A percentile compares a stretch with the other conserved stretches of the same genome.
Conservation (phyloP, 179 eudicot genomes). For the Beta corolliflora region DNA sequence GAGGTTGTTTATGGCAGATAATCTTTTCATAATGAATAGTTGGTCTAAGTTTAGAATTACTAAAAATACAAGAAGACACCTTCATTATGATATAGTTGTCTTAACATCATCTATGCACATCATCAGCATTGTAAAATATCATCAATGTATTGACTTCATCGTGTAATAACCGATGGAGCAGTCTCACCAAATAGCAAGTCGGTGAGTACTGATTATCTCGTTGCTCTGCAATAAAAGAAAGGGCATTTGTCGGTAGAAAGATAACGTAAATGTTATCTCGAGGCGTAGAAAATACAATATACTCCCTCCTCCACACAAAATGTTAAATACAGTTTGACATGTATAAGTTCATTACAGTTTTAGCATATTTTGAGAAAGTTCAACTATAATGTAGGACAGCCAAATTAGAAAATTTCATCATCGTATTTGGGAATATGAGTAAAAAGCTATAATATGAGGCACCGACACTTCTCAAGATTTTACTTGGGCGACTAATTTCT, state of each 20-base stretch:
- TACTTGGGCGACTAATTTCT: neutral
- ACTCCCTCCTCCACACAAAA: neutral
- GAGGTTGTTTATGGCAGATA: too few species aligned
- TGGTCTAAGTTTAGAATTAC: neutral
- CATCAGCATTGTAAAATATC: neutral
- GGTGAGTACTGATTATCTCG: conserved; percentile 55
- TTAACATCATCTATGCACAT: neutral
- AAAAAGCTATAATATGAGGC: neutral
- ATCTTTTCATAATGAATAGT: neutral
- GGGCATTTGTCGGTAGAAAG: conserved; percentile 13
- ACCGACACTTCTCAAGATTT: neutral
- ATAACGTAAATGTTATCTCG: neutral
- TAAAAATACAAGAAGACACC: neutral
- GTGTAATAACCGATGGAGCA: neutral
- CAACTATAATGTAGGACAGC: neutral
- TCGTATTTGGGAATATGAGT: neutral
- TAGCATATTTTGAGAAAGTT: neutral
- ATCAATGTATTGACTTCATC: neutral
- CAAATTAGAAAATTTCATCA: neutral
- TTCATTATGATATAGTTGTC: neutral
- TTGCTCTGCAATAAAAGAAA: conserved; percentile 52
- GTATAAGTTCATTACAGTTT: neutral
- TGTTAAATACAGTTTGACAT: neutral
- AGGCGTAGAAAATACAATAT: neutral
- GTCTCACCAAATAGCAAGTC: neutral